phyloP scores from a whole-genome alignment of 208 protist species.

The Leishmania major region DNA sequence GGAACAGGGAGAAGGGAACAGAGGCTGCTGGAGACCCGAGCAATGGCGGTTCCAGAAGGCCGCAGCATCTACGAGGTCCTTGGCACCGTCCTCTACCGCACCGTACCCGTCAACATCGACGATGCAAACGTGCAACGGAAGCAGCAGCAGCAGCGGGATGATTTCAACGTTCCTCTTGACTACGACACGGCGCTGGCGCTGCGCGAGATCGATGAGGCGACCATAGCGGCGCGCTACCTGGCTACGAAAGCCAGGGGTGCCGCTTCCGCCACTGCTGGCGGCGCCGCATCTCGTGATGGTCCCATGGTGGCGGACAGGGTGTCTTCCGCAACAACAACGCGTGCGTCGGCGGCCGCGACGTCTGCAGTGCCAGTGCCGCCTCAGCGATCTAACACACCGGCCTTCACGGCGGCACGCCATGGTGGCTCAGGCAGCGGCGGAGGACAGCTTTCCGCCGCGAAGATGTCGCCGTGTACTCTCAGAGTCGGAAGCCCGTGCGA shows the following conservation, averaged over 20 bases:
- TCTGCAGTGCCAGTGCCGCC: background rate
- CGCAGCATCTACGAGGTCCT: slow-evolving; percentile 67
- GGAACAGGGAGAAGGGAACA: background rate
- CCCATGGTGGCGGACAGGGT: background rate
- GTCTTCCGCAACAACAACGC: background rate
- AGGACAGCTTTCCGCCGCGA: background rate
- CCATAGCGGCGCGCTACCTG: background rate
- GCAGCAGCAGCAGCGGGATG: slow-evolving; percentile 13
- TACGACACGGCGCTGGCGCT: slow-evolving; percentile 25
- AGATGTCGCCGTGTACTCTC: background rate
- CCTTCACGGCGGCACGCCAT: background rate
- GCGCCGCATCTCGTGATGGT: slow-evolving; percentile 3
- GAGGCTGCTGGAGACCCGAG: background rate
- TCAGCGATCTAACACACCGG: background rate
- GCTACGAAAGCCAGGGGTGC: background rate
- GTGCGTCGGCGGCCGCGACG: background rate
- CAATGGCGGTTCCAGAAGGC: slow-evolving; percentile 46
- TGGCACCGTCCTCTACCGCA: slow-evolving; percentile 75
- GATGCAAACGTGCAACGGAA: slow-evolving; percentile 4
- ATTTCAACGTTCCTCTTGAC: slow-evolving; percentile 21
- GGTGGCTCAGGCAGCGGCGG: background rate
- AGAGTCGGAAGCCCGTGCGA: background rate
- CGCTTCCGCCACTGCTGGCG: background rate
- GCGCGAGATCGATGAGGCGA: slow-evolving; percentile 18
- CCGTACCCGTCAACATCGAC: slow-evolving; percentile 35